phyloP scores from a whole-genome alignment of 2,329 filamentous ascomycete species.

The Cercospora sp. region DNA sequence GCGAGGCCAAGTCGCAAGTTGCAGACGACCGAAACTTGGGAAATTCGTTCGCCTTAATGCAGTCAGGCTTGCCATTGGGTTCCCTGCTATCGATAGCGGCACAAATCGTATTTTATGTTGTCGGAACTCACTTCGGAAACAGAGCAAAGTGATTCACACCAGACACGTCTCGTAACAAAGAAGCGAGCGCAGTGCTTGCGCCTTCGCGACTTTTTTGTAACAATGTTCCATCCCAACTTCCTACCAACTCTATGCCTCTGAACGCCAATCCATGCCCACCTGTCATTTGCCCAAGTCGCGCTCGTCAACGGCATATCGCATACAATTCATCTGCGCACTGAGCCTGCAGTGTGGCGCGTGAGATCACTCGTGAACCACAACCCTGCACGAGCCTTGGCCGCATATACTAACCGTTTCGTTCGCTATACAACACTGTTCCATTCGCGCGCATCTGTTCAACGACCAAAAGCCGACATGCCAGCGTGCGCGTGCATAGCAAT shows the following conservation, averaged over 20 bases:
- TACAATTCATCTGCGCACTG: background rate
- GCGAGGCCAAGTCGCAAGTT: background rate
- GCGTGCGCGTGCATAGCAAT: conserved; percentile 30
- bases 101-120: background rate
- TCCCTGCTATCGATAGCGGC: background rate
- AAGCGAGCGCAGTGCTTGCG: background rate
- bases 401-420: background rate
- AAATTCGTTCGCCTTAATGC: background rate
- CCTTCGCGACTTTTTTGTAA: background rate
- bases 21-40: background rate
- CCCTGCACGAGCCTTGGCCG: background rate
- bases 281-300: background rate
- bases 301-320: background rate
- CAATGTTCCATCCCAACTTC: background rate
- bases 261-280: conserved; percentile 1
- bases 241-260: background rate
- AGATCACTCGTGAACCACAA: background rate
- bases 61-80: background rate
- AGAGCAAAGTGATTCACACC: background rate
- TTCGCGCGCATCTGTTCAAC: conserved; percentile 17
- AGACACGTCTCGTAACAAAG: background rate
- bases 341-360: background rate
- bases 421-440: background rate
- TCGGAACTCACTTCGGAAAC: background rate
- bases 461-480: conserved; percentile 30